These are phyloP conservation scores for Camellia sinensis DNA, from an alignment of 148 eudicot genomes.

Conservation along the genomic window DNA sequence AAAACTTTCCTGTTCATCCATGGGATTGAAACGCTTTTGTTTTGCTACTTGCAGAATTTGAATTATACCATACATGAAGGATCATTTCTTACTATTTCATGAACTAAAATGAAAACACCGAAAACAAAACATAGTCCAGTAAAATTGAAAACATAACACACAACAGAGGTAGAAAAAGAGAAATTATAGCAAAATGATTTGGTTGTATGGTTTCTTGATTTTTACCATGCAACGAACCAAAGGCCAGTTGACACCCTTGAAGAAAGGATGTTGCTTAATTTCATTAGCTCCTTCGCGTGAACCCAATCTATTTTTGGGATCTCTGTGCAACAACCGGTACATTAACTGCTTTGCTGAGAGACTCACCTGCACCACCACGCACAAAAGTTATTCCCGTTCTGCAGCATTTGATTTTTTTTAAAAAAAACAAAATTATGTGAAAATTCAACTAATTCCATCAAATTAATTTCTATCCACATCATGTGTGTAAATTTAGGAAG, in stretches of 20 bases:
- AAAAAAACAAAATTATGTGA: background rate
- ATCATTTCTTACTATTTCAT: too few relatives aligned
- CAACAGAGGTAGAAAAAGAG: too few relatives aligned
- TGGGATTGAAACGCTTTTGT: too few relatives aligned
- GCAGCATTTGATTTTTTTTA: background rate
- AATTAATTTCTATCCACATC: background rate
- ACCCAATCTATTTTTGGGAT: conserved; percentile 79
- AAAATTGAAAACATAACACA: too few relatives aligned
- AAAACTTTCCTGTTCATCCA: too few relatives aligned
- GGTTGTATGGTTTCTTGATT: background rate
- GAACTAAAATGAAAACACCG: too few relatives aligned
- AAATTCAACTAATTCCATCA: background rate
- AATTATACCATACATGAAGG: too few relatives aligned
- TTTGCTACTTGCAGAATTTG: too few relatives aligned
- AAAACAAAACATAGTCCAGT: too few relatives aligned
- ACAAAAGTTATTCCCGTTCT: background rate
- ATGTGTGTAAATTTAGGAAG: background rate
- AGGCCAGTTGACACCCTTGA: conserved; percentile 87
- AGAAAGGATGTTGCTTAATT: conserved; percentile 82
- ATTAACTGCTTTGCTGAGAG: conserved; percentile 75
- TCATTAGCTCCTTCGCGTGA: conserved; percentile 86
- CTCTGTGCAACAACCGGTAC: conserved; percentile 73
- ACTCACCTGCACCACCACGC: conserved; percentile 52
- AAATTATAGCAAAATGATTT: too few relatives aligned
- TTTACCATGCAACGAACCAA: conserved; percentile 82